Conservation (phyloP, 2,329 filamentous ascomycete genomes). For the Beauveria varroae region DNA sequence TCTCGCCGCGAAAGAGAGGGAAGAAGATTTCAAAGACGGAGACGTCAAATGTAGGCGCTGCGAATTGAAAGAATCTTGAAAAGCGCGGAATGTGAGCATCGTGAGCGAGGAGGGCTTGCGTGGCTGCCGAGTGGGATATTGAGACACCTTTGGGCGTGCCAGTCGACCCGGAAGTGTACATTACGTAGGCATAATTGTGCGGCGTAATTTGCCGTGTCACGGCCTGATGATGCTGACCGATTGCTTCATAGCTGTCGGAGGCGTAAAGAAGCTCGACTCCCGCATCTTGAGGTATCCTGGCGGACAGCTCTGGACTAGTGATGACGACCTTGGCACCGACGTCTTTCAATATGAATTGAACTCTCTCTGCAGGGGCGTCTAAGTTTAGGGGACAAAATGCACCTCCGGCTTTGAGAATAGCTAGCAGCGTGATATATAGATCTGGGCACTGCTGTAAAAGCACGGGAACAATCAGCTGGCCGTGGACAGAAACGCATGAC, state of each 20-base stretch:
- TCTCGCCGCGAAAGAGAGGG: conserved; percentile 64
- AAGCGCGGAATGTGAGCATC: conserved; percentile 70
- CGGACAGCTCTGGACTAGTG: conserved; percentile 44
- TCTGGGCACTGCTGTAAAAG: conserved; percentile 69
- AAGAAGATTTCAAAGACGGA: conserved; percentile 96
- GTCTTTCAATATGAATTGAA: conserved; percentile 76
- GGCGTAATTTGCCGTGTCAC: conserved; percentile 16
- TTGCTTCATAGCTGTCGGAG: conserved; percentile 17
- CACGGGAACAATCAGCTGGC: conserved; percentile 58
- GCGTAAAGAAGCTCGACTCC: conserved; percentile 30
- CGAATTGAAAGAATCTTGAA: conserved; percentile 79
- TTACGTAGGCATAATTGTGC: conserved; percentile 67
- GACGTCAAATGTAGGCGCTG: conserved; percentile 87
- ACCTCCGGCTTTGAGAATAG: conserved; percentile 70
- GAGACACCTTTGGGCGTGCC: conserved; percentile 83
- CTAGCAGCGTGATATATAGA: conserved; percentile 71
- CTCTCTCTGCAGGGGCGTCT: conserved; percentile 68
- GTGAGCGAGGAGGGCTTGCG: conserved; percentile 77
- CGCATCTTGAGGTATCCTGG: conserved; percentile 28
- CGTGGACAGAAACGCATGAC: conserved; percentile 7
- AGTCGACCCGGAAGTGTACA: conserved; percentile 90
- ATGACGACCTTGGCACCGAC: conserved; percentile 62
- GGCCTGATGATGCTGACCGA: neutral
- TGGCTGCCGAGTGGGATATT: conserved; percentile 70
- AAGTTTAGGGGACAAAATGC: conserved; percentile 80